phyloP scores from a whole-genome alignment of 208 protist species.

The Leishmania braziliensis region DNA sequence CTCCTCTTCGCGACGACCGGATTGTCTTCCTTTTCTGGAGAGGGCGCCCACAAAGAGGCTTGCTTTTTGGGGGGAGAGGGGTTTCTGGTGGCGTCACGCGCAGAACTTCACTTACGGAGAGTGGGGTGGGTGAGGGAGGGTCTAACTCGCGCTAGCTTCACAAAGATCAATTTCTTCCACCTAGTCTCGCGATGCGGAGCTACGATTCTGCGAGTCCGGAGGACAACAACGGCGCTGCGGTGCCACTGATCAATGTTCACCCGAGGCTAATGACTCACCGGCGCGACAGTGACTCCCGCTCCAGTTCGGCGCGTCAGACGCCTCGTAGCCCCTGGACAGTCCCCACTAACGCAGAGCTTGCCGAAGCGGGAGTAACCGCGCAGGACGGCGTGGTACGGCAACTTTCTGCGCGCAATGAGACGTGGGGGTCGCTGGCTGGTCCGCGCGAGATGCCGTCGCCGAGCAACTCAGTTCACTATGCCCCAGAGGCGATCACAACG shows the following conservation, averaged over 20 bases:
- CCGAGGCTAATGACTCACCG: conserved; percentile 61
- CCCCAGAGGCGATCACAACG: conserved; percentile 2
- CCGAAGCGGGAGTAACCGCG: conserved; percentile 20
- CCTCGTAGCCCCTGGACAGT: conserved; percentile 5
- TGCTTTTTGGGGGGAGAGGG: too few relatives aligned
- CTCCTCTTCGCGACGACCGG: background rate
- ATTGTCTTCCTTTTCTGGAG: background rate
- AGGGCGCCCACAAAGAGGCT: too few relatives aligned
- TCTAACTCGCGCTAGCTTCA: background rate
- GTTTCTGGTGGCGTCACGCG: too few relatives aligned
- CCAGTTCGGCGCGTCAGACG: conserved; percentile 15
- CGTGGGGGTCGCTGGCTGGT: conserved; percentile 33
- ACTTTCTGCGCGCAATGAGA: conserved; percentile 36
- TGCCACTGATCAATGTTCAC: conserved; percentile 28
- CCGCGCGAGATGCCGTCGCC: conserved; percentile 22
- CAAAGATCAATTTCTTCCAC: background rate
- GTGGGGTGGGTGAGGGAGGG: too few relatives aligned
- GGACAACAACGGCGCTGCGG: conserved; percentile 4
- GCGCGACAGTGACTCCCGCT: conserved; percentile 15
- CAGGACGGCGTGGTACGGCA: conserved; percentile 56
- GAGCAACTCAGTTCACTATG: conserved; percentile 11
- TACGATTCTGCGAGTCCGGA: background rate
- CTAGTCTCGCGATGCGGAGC: conserved; percentile 14
- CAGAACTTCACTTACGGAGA: too few relatives aligned
- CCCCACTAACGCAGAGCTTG: conserved; percentile 24